phyloP scores from a whole-genome alignment of 345 rosid species.

The Crucihimalaya himalaica region DNA sequence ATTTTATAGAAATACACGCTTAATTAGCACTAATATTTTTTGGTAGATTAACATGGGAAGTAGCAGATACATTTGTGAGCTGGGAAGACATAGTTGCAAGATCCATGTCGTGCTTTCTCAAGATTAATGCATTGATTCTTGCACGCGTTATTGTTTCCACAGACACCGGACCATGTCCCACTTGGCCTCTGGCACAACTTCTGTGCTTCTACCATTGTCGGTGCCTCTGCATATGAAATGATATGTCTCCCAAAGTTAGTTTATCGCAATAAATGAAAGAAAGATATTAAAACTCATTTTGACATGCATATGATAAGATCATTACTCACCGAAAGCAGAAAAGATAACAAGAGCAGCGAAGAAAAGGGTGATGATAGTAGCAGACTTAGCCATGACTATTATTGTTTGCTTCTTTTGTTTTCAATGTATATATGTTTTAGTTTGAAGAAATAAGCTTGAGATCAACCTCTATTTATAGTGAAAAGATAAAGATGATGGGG shows the following conservation, averaged over 20 bases:
- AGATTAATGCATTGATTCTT: slow-evolving; percentile 39
- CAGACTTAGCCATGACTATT: slow-evolving; percentile 35
- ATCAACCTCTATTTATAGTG: background rate
- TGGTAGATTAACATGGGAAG: background rate
- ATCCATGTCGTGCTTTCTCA: background rate
- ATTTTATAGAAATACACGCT: background rate
- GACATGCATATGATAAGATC: slow-evolving; percentile 10
- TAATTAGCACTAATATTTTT: background rate
- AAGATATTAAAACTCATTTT: background rate
- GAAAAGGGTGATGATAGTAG: slow-evolving; percentile 16
- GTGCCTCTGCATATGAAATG: background rate
- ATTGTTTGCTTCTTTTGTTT: background rate
- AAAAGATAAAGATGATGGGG: background rate
- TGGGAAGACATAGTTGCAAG: background rate
- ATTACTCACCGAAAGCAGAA: slow-evolving; percentile 32
- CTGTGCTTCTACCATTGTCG: background rate
- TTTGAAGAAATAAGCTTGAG: background rate
- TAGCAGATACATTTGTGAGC: background rate
- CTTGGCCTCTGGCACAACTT: background rate
- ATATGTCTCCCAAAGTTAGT: background rate
- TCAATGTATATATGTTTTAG: background rate
- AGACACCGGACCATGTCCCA: background rate
- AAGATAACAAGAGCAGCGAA: slow-evolving; percentile 30
- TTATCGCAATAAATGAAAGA: background rate
- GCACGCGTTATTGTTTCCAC: background rate